A percentile compares a stretch with the other conserved stretches of the same genome.
Evolutionary conservation across 805 yeast genomes (phyloP).

Genomic region (Kockiozyma suomiensis): DNA sequence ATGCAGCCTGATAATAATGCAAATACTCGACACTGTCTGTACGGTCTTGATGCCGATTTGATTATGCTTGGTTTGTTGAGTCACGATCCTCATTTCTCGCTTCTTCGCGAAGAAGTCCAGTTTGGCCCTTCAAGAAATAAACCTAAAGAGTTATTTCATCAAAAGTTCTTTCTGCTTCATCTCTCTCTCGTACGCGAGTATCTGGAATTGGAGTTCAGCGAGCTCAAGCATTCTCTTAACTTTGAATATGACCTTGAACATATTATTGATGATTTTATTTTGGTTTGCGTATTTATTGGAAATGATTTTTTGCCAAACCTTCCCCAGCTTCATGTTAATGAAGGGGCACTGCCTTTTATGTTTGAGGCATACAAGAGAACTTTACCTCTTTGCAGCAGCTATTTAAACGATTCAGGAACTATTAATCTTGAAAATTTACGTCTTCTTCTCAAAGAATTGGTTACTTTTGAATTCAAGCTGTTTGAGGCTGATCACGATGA

Average conservation of each 20-base stretch:
- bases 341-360: conserved; percentile 94
- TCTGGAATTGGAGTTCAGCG: conserved; percentile 79
- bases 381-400: conserved; percentile 73
- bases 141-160: conserved; percentile 61
- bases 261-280: conserved; percentile 86
- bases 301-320: conserved; percentile 96
- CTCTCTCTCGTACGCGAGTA: conserved; percentile 88
- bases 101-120: conserved; percentile 91
- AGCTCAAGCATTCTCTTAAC: conserved; percentile 61
- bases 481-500: conserved; percentile 68
- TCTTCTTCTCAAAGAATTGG: conserved; percentile 72
- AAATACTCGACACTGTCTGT: conserved; percentile 87
- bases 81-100: conserved; percentile 94
- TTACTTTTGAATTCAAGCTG: conserved; percentile 79
- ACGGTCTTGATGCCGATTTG: conserved; percentile 94
- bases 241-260: conserved; percentile 84
- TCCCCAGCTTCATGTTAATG: conserved; percentile 89
- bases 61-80: conserved; percentile 89
- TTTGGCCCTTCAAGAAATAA: conserved; percentile 58
- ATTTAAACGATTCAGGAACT: conserved; percentile 78
- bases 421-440: conserved; percentile 75
- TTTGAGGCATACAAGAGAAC: conserved; percentile 85
- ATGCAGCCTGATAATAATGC: conserved; percentile 74
- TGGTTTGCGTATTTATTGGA: conserved; percentile 92
- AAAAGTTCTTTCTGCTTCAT: conserved; percentile 81